These are phyloP conservation scores for Leccinum glutinopallens DNA, from an alignment of 1,284 basidiomycete genomes.

Conservation along the genomic window DNA sequence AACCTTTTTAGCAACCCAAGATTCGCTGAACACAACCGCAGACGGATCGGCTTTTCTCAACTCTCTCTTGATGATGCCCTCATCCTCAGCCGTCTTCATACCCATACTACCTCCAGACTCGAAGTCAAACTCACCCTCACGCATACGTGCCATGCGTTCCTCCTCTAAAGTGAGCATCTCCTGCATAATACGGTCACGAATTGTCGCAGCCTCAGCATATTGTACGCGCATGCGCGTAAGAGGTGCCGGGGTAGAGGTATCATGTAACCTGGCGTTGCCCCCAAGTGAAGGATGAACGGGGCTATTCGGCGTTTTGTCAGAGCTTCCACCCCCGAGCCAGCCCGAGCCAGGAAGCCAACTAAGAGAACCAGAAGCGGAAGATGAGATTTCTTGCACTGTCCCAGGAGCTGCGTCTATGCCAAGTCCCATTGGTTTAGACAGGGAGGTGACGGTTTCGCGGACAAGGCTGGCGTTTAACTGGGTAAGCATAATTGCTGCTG, in stretches of 20 bases:
- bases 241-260: slow-evolving; percentile 27
- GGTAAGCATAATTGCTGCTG: slow-evolving; percentile 97
- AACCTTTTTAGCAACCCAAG: slow-evolving; percentile 93
- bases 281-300: slow-evolving; percentile 36
- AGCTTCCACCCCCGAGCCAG: slow-evolving; percentile 49
- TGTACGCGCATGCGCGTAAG: slow-evolving; percentile 67
- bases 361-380: slow-evolving; percentile 40
- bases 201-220: slow-evolving; percentile 82
- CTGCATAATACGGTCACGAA: slow-evolving; percentile 95
- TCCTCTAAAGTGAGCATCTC: slow-evolving; percentile 98
- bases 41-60: slow-evolving; percentile 98
- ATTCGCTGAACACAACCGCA: slow-evolving; percentile 93
- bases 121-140: slow-evolving; percentile 60
- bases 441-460: slow-evolving; percentile 48
- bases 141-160: slow-evolving; percentile 95
- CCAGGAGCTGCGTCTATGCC: slow-evolving; percentile 19
- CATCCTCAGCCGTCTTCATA: slow-evolving; percentile 81
- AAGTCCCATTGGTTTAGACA: slow-evolving; percentile 39
- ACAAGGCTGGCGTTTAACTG: slow-evolving; percentile 89
- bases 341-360: slow-evolving; percentile 69
- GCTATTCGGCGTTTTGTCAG: slow-evolving; percentile 29
- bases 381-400: slow-evolving; percentile 18
- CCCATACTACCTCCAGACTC: slow-evolving; percentile 40
- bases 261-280: slow-evolving; percentile 30
- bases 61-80: slow-evolving; percentile 89